Evolutionary conservation across 148 eudicot species (phyloP).

Genomic region (Nyssa sinensis): DNA sequence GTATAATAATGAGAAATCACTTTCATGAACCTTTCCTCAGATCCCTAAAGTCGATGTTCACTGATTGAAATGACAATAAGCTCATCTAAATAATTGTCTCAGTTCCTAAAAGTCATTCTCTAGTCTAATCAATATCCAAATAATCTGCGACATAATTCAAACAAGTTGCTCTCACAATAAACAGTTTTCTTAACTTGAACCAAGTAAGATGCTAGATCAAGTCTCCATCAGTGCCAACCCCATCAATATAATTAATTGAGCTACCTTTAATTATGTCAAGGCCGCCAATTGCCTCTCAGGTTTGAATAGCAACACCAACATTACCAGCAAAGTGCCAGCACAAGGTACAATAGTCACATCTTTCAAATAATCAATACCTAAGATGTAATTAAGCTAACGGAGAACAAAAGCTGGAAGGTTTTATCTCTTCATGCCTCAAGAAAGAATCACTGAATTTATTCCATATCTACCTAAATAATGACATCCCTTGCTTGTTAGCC

Average conservation of each 20-base stretch:
- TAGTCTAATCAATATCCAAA: too few relatives aligned
- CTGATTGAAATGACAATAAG: background rate
- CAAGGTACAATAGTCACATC: background rate
- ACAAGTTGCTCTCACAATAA: background rate
- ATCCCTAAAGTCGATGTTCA: background rate
- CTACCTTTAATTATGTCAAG: background rate
- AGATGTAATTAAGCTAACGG: background rate
- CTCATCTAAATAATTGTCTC: background rate
- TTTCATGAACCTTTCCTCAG: background rate
- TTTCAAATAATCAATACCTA: background rate
- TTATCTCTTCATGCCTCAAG: background rate
- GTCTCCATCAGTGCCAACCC: too few relatives aligned
- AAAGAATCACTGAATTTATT: background rate
- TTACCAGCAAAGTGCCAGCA: background rate
- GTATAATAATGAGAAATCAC: background rate
- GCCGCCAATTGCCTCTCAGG: background rate
- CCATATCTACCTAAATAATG: background rate
- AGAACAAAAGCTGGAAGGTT: too few relatives aligned
- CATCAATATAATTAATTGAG: too few relatives aligned
- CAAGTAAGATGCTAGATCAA: too few relatives aligned
- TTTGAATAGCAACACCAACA: background rate
- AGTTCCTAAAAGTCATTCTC: conserved; percentile 8
- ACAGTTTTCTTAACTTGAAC: background rate
- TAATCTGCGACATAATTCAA: conserved; percentile 4
- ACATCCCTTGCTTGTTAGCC: too few relatives aligned